Base-by-base conservation (phyloP, 345 rosid species). In the Salix viminalis region DNA sequence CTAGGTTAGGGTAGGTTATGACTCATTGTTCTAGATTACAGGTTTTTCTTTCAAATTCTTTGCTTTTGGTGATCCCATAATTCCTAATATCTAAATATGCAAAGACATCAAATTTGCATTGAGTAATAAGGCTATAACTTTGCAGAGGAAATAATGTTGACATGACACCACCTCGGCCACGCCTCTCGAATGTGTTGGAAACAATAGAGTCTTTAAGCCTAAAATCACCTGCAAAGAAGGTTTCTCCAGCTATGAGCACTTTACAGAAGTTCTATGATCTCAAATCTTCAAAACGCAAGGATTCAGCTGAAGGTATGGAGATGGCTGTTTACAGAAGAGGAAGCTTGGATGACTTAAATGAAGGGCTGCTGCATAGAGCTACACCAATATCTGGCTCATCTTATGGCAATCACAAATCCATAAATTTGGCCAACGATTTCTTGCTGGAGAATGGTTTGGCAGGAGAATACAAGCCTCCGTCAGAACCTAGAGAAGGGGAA, bases 191-290 rank as follows among this genome's bases (percentile, higher is more conserved):
- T 67, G 30, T 68, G 50, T 58, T 73, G 21, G 85, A 80, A n/a
- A 85, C 91, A 21, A 82, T 88, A 2, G 84, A 81, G 76, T 87
- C 98, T 58, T 81, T 88, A 70, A 86, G 79, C 69, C 61, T 87
- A 74, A 89, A 83, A 69, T 79, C 89, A 44, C 42, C 90, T 26
- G 85, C 85, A 60, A 69, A 44, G 66, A 87, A 84, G 77, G 83
- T 86, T 74, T 88, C 96, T 70, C 86, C 93, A 69, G 94, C 98
- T 48, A 96, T 93, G 98, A 85, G 84, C 86, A 87, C 94, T 34
- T 83, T 92, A 78, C 97, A 85, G 80, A 92, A 92, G 50, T 96
- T 83, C 78, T 93, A 93, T 70, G 91, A 92, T 64, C 90, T 93
- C 44, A 79, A 71, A 77, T 82, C 90, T 75, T 36, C 41, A 30